phyloP scores from a whole-genome alignment of 306 rosid species.

The Prunus padus region DNA sequence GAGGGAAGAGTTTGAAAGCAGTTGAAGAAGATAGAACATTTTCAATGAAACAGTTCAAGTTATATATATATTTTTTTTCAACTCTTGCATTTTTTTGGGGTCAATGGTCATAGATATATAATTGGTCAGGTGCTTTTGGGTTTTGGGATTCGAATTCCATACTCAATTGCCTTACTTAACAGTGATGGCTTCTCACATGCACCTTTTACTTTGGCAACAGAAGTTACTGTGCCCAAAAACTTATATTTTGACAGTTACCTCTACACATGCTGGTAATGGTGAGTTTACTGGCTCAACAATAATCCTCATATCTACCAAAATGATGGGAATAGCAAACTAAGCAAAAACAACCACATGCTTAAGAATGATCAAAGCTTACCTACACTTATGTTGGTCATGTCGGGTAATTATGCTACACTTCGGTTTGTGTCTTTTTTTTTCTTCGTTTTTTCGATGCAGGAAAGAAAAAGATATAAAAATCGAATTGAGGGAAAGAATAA shows the following conservation, averaged over 20 bases:
- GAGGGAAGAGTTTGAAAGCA: not conserved
- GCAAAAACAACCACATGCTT: conserved; percentile 3
- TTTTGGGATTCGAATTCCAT: conserved; percentile 19
- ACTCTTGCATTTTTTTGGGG: not conserved
- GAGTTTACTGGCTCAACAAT: not conserved
- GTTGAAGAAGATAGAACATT: not conserved
- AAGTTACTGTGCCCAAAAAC: not conserved
- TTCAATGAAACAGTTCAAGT: not conserved
- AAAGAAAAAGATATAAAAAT: too few relatives aligned
- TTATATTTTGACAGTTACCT: not conserved
- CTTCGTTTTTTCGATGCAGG: too few relatives aligned
- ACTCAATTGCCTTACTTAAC: conserved; percentile 21
- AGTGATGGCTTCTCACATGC: conserved; percentile 33
- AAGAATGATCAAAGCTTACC: not conserved
- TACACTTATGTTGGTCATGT: not conserved
- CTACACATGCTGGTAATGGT: conserved; percentile 11
- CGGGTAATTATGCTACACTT: not conserved
- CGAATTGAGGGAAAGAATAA: not conserved
- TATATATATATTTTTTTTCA: not conserved
- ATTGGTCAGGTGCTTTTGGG: not conserved
- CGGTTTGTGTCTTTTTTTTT: too few relatives aligned
- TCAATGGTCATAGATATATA: not conserved
- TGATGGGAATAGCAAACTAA: not conserved
- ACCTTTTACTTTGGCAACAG: not conserved
- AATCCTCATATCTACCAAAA: conserved; percentile 1